Base-by-base conservation (phyloP, 257 asterid species). In the Scutellaria galericulata region DNA sequence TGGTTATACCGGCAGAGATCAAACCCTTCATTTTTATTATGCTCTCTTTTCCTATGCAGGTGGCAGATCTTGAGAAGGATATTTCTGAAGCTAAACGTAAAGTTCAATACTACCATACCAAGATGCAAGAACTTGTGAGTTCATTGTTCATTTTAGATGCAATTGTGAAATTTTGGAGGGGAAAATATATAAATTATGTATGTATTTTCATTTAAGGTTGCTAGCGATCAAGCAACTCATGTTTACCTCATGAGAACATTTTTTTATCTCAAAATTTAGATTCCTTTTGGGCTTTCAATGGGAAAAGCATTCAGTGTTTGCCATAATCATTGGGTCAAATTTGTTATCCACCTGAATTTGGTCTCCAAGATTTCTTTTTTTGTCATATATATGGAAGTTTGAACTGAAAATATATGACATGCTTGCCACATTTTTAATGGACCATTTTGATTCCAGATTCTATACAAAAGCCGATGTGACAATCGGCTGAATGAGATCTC, bases 51-150 rank as follows among this genome's bases (percentile, higher is more conserved):
- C 22, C 48, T 68, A 61, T 80, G 78, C 92, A 94, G 99, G 99
- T 95, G 53, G 83, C 82, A 12, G 99, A 95, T 75, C 85, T 92
- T 87, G 99, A 95, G 82, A 95, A 95, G 87, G 99, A 92, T 40
- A 95, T 95, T 37, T 53, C 77, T 51, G 98, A 92, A 74, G 96
- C 99, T 63, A 92, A 80, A 79, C 95, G 89, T 80, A 95, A 95
- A 85, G 82, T 78, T 85, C 93, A 90, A 72, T 92, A 85, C 86
- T 95, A 79, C 84, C 99, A 86, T 75, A 74, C 87, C 53, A 92
- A 95, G 86, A 95, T 92, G 99, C 99, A 95, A 80, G 99, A 95
- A 81, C 90, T 95, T 68, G 99, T 95, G 86, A 83, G 99, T 87
- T 74, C 3, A 13, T 52, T 70, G 59, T 73, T 73, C 27, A 57